Evolutionary conservation across 1,284 basidiomycete genomes (phyloP), one percentile per base, ranked within the genome.

Genomic region (Ganoderma lucidum): DNA sequence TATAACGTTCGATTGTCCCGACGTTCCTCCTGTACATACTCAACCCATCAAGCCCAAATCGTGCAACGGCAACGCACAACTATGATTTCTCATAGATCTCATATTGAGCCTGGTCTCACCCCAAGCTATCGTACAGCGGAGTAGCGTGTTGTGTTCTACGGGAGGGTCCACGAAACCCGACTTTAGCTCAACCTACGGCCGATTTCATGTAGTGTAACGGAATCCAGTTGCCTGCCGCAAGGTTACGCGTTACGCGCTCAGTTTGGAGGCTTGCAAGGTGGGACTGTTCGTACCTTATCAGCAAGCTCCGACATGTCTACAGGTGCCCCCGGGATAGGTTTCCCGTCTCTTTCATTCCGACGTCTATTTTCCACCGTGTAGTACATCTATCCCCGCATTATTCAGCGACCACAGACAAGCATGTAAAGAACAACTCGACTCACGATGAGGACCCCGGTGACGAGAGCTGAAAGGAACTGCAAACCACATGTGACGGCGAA

Each of bases 251-350:
- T 2, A 15, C 12, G 53, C 14, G 12, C 39, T 55, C 5, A 30
- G n/a, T 17, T 32, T 12, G 17, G 4, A 35, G 32, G 12, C 12
- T 32, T 39, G 37, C 19, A 14, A 15, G 15, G 10, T 35, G 2
- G 14, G 23, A 19, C 35, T 9, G 32, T 59, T 4, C 19, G 6
- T 59, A 59, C 56, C 56, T 39, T n/a, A 12, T 59, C 91, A 4
- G 91, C 92, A 19, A 92, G 78, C 73, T 90, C 86, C 19, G 85
- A 83, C 0, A 90, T 92, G 72, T 93, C 88, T 17, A 93, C 89
- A 6, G 81, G 84, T 1, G 82, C 83, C 66, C 87, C 80, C 0
- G 79, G 81, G 60, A 82, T 78, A 0, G 85, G 85, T 66, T 83
- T 84, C 5, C 92, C 92, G 70, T 89, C 87, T 23, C 82, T 72